Conservation (phyloP, 2,329 filamentous ascomycete species). For the Trichoderma sp. region DNA sequence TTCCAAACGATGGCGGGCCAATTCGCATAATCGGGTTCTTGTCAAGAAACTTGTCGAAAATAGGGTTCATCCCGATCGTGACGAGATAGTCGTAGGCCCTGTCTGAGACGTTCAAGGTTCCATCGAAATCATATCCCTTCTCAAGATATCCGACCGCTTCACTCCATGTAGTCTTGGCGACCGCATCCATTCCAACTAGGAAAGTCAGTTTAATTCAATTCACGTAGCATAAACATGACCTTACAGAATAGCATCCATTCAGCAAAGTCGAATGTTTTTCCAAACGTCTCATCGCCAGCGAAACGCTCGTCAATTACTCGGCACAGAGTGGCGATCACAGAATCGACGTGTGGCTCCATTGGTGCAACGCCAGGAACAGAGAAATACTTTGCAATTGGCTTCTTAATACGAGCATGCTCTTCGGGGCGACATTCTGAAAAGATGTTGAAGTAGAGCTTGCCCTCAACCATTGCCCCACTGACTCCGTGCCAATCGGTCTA, state of each 20-base stretch:
- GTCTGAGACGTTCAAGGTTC: slow-evolving; percentile 33
- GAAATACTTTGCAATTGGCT: slow-evolving; percentile 31
- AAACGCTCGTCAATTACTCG: background rate
- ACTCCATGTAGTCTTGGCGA: slow-evolving; percentile 42
- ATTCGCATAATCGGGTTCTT: slow-evolving; percentile 39
- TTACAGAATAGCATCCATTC: background rate
- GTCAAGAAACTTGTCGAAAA: slow-evolving; percentile 36
- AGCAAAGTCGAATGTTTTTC: background rate
- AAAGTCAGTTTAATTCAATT: background rate
- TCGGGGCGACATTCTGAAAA: slow-evolving; percentile 28
- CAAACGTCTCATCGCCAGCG: background rate
- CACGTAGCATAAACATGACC: background rate
- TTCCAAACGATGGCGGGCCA: slow-evolving; percentile 33
- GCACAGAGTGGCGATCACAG: slow-evolving; percentile 11
- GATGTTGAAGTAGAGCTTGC: slow-evolving; percentile 27
- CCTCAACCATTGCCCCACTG: slow-evolving; percentile 28
- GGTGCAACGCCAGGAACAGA: slow-evolving; percentile 21
- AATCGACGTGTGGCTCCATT: slow-evolving; percentile 24
- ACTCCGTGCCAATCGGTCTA: slow-evolving; percentile 29
- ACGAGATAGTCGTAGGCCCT: slow-evolving; percentile 35
- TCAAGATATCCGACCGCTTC: slow-evolving; percentile 42
- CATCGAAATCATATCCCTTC: slow-evolving; percentile 36
- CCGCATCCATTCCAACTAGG: slow-evolving; percentile 39
- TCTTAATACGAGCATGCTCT: slow-evolving; percentile 25
- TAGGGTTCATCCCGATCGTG: slow-evolving; percentile 31